Percentiles rank a stretch among this genome's conserved stretches.
phyloP scores from a whole-genome alignment of 495 filamentous ascomycete species.

The Aspergillus panamensis region DNA sequence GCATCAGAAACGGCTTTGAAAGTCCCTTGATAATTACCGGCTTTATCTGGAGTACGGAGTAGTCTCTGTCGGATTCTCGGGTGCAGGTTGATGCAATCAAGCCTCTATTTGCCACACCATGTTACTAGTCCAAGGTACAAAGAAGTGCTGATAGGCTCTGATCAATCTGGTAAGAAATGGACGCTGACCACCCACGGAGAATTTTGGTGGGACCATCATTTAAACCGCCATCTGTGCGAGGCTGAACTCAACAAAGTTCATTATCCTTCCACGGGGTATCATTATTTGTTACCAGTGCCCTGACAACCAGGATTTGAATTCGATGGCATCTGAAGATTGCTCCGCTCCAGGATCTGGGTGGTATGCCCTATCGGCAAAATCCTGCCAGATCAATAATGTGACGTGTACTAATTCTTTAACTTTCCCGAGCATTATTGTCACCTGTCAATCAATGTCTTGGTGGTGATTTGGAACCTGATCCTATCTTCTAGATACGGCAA shows the following conservation, averaged over 20 bases:
- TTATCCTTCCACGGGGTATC: neutral
- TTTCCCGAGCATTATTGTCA: neutral
- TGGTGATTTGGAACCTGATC: no score
- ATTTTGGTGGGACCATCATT: neutral
- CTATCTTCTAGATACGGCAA: no score
- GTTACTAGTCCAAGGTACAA: neutral
- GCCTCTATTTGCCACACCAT: neutral
- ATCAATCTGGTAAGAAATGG: neutral
- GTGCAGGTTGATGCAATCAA: neutral
- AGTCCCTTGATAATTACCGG: neutral
- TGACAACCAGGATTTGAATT: neutral
- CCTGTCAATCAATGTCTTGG: no score
- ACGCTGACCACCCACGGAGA: constrained; percentile 6
- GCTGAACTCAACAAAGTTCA: neutral
- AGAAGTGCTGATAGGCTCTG: constrained; percentile 1
- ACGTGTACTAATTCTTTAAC: neutral
- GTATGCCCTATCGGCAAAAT: neutral
- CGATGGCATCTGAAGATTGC: neutral
- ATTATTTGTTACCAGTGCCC: neutral
- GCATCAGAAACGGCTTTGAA: neutral
- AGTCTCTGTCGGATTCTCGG: neutral
- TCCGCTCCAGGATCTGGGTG: neutral
- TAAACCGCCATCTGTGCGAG: neutral
- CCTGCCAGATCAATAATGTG: neutral
- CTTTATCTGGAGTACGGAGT: no score